These are phyloP conservation scores for Dissophora ornata DNA, from an alignment of 192 early-diverging fungal genomes.

Conservation along the genomic window DNA sequence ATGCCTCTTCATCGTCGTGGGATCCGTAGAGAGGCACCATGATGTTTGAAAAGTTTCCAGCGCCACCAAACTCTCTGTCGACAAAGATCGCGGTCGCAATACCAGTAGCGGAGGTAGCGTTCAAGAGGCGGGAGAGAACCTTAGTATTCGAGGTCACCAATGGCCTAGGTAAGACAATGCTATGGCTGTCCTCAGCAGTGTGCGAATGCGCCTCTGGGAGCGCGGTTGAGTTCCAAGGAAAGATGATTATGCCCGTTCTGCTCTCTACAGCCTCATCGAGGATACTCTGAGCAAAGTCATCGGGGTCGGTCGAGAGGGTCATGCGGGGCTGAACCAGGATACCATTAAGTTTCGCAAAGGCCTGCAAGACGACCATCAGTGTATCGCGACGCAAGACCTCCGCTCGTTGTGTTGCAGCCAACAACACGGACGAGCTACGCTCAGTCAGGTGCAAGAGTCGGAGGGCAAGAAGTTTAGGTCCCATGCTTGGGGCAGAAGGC, in stretches of 20 bases:
- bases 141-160: conserved; percentile 38
- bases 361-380: conserved; percentile 83
- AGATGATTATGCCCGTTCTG: conserved; percentile 73
- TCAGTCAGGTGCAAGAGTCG: conserved; percentile 84
- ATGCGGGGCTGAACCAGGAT: conserved; percentile 73
- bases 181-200: conserved; percentile 15
- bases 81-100: conserved; percentile 38
- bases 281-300: conserved; percentile 79
- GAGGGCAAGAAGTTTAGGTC: conserved; percentile 65
- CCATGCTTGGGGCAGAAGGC: conserved; percentile 2
- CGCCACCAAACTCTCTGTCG: conserved; percentile 47
- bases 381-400: conserved; percentile 76
- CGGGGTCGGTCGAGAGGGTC: conserved; percentile 62
- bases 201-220: conserved; percentile 33
- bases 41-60: conserved; percentile 36
- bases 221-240: conserved; percentile 70
- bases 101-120: conserved; percentile 15
- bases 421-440: conserved; percentile 84
- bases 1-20: conserved; percentile 30
- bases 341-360: conserved; percentile 81
- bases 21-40: conserved; percentile 52
- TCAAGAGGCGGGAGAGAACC: conserved; percentile 26
- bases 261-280: conserved; percentile 64
- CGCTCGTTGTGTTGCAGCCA: conserved; percentile 70
- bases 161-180: conserved; percentile 17